Conservation (phyloP, 495 filamentous ascomycete genomes). For the Penicillium mononematosum region DNA sequence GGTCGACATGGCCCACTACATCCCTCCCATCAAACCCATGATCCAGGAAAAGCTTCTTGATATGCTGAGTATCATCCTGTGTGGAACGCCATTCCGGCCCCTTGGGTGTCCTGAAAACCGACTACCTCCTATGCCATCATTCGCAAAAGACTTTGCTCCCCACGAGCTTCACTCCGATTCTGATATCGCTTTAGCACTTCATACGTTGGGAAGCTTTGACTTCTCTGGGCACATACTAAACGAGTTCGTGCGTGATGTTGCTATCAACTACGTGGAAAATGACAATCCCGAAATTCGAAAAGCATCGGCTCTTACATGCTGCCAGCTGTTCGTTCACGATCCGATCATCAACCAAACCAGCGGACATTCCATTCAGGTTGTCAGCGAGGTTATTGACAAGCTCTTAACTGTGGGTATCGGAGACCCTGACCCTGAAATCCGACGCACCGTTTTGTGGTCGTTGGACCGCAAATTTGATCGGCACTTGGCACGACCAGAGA, state of each 20-base stretch:
- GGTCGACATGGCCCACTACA: constrained; percentile 98
- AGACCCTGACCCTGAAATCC: constrained; percentile 84
- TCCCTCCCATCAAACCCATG: constrained; percentile 84
- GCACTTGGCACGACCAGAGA: constrained; percentile 91
- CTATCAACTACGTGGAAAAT: constrained; percentile 95
- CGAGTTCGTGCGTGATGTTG: constrained; percentile 97
- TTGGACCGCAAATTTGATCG: constrained; percentile 92
- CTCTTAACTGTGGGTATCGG: constrained; percentile 91
- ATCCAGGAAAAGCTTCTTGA: constrained; percentile 94
- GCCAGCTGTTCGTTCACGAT: constrained; percentile 92
- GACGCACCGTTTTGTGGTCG: constrained; percentile 80
- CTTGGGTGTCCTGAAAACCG: constrained; percentile 81
- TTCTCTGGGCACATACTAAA: constrained; percentile 93
- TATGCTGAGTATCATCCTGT: constrained; percentile 90
- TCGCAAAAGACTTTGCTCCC: constrained; percentile 81
- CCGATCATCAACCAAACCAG: constrained; percentile 98
- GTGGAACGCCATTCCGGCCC: constrained; percentile 85
- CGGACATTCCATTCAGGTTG: constrained; percentile 91
- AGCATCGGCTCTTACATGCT: constrained; percentile 93
- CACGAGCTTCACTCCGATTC: constrained; percentile 65
- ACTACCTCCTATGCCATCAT: constrained; percentile 65
- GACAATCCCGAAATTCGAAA: constrained; percentile 92
- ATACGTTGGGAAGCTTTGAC: constrained; percentile 94
- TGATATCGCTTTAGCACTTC: constrained; percentile 87
- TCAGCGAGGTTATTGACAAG: constrained; percentile 95